These are phyloP conservation scores for Mrakia blollopis DNA, from an alignment of 768 basidiomycete species.

Conservation along the genomic window DNA sequence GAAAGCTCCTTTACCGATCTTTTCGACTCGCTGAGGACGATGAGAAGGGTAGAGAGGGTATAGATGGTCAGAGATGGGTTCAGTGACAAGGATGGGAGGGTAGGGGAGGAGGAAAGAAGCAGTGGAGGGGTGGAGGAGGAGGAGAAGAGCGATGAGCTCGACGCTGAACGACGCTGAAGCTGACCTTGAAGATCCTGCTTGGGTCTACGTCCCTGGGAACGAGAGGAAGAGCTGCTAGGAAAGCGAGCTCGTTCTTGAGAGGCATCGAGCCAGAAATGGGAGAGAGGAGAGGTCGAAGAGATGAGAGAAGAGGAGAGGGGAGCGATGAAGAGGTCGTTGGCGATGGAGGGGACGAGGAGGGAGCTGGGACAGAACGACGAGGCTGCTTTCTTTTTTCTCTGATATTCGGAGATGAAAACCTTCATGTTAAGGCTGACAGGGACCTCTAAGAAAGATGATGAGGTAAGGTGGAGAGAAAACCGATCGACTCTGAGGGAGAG, in stretches of 20 bases:
- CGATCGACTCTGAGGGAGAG: no score
- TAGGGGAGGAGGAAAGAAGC: neutral
- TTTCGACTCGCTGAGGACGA: conserved; percentile 54
- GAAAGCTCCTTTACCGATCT: conserved; percentile 92
- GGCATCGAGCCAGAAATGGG: neutral
- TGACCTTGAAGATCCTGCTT: conserved; percentile 14
- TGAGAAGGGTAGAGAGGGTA: neutral
- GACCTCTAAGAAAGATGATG: no score
- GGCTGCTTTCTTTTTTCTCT: neutral
- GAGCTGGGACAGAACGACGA: neutral
- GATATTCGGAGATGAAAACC: no score
- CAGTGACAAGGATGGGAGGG: neutral
- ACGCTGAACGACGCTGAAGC: neutral
- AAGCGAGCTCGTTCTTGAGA: conserved; percentile 16
- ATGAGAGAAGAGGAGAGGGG: neutral
- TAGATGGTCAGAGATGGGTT: neutral
- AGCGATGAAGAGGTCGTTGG: neutral
- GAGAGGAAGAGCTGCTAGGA: conserved; percentile 13
- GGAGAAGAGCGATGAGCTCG: neutral
- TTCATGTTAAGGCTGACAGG: no score
- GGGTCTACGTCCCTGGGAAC: conserved; percentile 22
- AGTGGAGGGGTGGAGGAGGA: neutral
- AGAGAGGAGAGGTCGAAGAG: neutral
- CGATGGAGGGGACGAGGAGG: neutral
- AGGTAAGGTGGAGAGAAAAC: no score